Evolutionary conservation across 768 basidiomycete species (phyloP).

Genomic region (Mrakia frigida): DNA sequence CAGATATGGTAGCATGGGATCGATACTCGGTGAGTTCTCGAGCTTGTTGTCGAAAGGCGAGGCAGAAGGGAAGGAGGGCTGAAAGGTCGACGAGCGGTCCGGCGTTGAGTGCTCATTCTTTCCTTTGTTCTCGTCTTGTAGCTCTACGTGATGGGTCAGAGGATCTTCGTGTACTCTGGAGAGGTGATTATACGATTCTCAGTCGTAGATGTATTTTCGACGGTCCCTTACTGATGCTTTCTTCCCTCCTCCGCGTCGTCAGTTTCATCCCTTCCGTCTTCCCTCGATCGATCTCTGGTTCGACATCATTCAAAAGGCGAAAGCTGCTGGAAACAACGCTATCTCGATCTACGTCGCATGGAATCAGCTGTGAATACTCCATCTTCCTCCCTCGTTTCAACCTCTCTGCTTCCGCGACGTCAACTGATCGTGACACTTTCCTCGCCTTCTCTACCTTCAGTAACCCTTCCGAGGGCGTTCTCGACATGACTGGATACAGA

Average conservation of each 20-base stretch:
- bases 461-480: constrained; percentile 9
- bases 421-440: too few relatives aligned
- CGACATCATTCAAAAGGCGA: constrained; percentile 15
- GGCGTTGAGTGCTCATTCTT: not conserved
- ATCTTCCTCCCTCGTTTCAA: too few relatives aligned
- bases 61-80: not conserved
- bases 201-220: too few relatives aligned
- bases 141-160: constrained; percentile 13
- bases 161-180: constrained; percentile 4
- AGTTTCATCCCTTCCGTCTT: constrained; percentile 18
- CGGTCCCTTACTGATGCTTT: not conserved
- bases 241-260: too few relatives aligned
- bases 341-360: constrained; percentile 18
- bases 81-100: not conserved
- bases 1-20: not conserved
- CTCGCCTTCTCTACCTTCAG: not conserved
- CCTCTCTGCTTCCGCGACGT: too few relatives aligned
- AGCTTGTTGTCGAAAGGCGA: too few relatives aligned
- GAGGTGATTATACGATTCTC: not conserved
- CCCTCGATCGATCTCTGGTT: constrained; percentile 3
- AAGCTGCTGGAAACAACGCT: constrained; percentile 15
- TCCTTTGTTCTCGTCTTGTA: not conserved
- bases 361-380: not conserved
- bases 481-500: not conserved
- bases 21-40: not conserved